These are phyloP conservation scores for Auriscalpium orientale DNA, from an alignment of 768 basidiomycete species.

Conservation along the genomic window DNA sequence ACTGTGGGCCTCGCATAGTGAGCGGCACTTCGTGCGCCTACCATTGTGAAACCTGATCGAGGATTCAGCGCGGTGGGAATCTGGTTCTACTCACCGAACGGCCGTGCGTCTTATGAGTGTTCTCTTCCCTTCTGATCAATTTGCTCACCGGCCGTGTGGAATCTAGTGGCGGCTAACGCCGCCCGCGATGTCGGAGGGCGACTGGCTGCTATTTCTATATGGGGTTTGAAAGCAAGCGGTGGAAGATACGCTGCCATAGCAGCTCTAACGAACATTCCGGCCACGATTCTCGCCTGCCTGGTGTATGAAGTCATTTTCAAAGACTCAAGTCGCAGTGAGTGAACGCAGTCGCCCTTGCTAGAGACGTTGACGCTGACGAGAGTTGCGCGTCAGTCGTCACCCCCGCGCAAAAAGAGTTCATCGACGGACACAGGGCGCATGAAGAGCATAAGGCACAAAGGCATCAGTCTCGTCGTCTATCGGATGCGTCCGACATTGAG, in stretches of 20 bases:
- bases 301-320: slow-evolving; percentile 16
- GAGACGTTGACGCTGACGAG: not conserved
- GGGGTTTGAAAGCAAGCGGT: slow-evolving; percentile 16
- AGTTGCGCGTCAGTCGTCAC: not conserved
- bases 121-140: not conserved
- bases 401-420: not conserved
- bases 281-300: slow-evolving; percentile 14
- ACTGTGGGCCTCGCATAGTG: slow-evolving; percentile 16
- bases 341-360: not conserved
- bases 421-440: slow-evolving; percentile 9
- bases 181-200: slow-evolving; percentile 19
- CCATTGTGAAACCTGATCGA: not conserved
- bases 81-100: slow-evolving; percentile 16
- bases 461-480: not conserved
- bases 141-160: too few species aligned
- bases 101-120: slow-evolving; percentile 4
- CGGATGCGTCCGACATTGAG: not conserved
- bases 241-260: slow-evolving; percentile 19
- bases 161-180: slow-evolving; percentile 16
- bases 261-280: slow-evolving; percentile 19
- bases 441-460: not conserved
- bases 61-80: slow-evolving; percentile 8
- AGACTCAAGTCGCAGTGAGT: slow-evolving; percentile 15
- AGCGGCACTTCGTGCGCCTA: not conserved
- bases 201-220: slow-evolving; percentile 15